Evolutionary conservation across 768 basidiomycete genomes (phyloP).

Genomic region (Sarcodon aspratus): DNA sequence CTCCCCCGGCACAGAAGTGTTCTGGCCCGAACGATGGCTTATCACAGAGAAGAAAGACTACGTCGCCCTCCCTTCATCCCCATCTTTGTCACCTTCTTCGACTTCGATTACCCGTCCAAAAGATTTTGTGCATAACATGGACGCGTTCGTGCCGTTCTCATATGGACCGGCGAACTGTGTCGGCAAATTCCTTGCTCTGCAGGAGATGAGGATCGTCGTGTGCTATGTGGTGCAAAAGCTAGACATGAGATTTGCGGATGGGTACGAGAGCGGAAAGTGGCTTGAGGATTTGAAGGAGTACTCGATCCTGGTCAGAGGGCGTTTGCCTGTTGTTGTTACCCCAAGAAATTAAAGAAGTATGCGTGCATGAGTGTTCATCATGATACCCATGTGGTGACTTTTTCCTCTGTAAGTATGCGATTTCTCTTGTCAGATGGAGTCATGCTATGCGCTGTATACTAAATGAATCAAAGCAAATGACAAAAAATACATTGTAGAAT

Average conservation of each 20-base stretch:
- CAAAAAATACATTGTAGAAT: no score
- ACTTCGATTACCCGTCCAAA: no score
- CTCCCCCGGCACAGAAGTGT: not conserved
- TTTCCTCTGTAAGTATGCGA: no score
- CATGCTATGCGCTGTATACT: no score
- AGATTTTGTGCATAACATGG: constrained; percentile 15
- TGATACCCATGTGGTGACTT: no score
- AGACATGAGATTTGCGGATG: constrained; percentile 27
- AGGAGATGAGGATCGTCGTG: constrained; percentile 29
- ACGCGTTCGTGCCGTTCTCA: constrained; percentile 35
- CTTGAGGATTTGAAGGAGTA: constrained; percentile 21
- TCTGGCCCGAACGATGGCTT: not conserved
- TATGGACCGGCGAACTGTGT: constrained; percentile 33
- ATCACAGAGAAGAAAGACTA: no score
- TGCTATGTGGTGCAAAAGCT: constrained; percentile 27
- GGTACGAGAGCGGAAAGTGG: constrained; percentile 22
- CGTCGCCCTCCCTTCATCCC: no score
- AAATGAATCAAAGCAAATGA: no score
- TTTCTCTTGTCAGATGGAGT: no score
- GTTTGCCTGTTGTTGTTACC: constrained; percentile 2
- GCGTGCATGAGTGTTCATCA: no score
- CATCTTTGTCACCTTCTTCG: not conserved
- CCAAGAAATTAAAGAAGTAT: not conserved
- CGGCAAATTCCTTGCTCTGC: constrained; percentile 30
- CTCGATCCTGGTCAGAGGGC: constrained; percentile 3